phyloP scores from a whole-genome alignment of 2,329 filamentous ascomycete genomes.

The Paraconiothyrium brasiliense region DNA sequence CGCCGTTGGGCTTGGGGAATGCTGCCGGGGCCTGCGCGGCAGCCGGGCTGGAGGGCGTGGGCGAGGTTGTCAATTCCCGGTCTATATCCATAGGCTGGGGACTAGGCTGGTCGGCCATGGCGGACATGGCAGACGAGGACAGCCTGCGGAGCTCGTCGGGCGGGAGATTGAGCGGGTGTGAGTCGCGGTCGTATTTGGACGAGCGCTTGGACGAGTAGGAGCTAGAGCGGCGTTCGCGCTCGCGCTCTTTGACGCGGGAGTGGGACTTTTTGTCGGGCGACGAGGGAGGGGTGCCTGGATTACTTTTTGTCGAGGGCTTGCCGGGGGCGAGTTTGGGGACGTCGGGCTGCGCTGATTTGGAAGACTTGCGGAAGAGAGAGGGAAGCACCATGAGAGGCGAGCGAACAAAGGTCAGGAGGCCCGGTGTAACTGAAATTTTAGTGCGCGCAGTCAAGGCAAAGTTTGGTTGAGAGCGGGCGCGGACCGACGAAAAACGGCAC shows the following conservation, averaged over 20 bases:
- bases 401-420: constrained; percentile 27
- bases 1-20: constrained; percentile 61
- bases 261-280: constrained; percentile 51
- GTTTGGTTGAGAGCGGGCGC: constrained; percentile 40
- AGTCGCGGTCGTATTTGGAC: constrained; percentile 68
- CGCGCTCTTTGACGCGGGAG: constrained; percentile 43
- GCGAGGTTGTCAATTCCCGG: constrained; percentile 67
- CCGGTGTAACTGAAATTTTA: constrained; percentile 43
- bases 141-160: constrained; percentile 86
- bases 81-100: constrained; percentile 81
- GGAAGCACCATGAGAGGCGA: constrained; percentile 50
- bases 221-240: constrained; percentile 39
- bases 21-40: constrained; percentile 55
- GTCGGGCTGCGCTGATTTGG: constrained; percentile 42
- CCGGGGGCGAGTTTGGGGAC: constrained; percentile 35
- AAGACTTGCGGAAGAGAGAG: constrained; percentile 49
- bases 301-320: constrained; percentile 29
- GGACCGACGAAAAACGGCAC: constrained; percentile 34
- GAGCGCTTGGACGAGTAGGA: constrained; percentile 49
- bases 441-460: constrained; percentile 33
- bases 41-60: constrained; percentile 59
- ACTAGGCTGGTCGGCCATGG: constrained; percentile 61
- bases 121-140: constrained; percentile 74
- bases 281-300: constrained; percentile 44
- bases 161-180: constrained; percentile 88